These are phyloP conservation scores for Trichomonas vaginalis DNA, from an alignment of 208 protist species.

Conservation along the genomic window DNA sequence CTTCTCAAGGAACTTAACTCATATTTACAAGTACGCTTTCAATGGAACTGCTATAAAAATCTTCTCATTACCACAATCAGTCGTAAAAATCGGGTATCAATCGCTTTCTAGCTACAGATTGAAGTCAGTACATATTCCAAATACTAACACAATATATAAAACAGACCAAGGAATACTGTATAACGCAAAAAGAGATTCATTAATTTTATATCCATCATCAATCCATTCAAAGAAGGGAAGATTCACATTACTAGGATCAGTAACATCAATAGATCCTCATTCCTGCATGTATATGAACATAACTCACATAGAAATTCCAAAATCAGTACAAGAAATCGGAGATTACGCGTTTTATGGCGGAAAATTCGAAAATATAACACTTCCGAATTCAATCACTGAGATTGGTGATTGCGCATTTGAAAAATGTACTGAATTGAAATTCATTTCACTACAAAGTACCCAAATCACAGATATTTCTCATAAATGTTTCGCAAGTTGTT, in stretches of 20 bases:
- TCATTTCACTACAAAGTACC: neutral
- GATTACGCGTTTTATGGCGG: neutral
- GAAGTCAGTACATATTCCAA: neutral
- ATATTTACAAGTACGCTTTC: neutral
- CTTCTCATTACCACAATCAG: neutral
- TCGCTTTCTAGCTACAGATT: neutral
- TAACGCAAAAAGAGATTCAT: neutral
- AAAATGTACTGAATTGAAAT: neutral
- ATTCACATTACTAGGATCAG: neutral
- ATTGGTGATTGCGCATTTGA: neutral
- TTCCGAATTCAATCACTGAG: neutral
- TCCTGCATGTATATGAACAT: neutral
- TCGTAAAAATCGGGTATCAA: neutral
- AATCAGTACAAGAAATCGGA: neutral
- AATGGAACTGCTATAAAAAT: neutral
- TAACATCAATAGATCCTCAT: neutral
- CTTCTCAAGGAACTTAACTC: neutral
- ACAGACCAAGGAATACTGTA: neutral
- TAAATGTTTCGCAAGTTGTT: neutral
- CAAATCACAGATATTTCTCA: neutral
- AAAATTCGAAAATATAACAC: neutral
- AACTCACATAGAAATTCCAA: neutral
- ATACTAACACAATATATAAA: neutral
- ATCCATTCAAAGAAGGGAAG: too few species aligned
- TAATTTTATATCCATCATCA: neutral